Percentiles rank a stretch among this genome's conserved stretches.
These are phyloP conservation scores for Paxillus involutus DNA, from an alignment of 768 basidiomycete genomes.

Conservation along the genomic window DNA sequence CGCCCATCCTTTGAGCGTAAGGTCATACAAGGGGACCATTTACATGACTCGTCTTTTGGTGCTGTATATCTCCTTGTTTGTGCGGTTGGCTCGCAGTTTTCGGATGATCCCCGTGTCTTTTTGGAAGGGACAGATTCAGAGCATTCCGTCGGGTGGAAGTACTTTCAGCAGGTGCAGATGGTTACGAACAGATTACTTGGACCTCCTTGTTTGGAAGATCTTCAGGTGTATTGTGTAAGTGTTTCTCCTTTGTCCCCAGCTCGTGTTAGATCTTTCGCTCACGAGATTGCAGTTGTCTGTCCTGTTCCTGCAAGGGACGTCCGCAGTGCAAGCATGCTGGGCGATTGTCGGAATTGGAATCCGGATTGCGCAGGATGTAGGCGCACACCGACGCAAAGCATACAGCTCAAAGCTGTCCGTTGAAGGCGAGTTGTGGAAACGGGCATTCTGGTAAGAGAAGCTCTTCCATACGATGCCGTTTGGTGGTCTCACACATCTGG, in stretches of 20 bases:
- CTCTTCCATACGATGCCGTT: neutral
- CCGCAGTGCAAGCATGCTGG: slow-evolving; percentile 67
- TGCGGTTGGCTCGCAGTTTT: slow-evolving; percentile 59
- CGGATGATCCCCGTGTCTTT: slow-evolving; percentile 56
- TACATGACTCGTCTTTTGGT: slow-evolving; percentile 51
- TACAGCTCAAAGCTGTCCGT: slow-evolving; percentile 31
- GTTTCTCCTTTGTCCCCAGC: slow-evolving; percentile 1
- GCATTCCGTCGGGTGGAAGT: slow-evolving; percentile 55
- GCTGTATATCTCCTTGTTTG: slow-evolving; percentile 67
- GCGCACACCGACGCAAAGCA: slow-evolving; percentile 47
- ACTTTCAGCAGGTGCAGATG: slow-evolving; percentile 52
- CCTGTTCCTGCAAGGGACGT: slow-evolving; percentile 54
- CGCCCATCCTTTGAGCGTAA: slow-evolving; percentile 62
- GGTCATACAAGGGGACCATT: slow-evolving; percentile 49
- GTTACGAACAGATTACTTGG: slow-evolving; percentile 56
- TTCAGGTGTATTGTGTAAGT: slow-evolving; percentile 67
- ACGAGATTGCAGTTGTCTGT: slow-evolving; percentile 50
- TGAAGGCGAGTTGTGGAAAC: slow-evolving; percentile 64
- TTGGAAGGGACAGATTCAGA: slow-evolving; percentile 36
- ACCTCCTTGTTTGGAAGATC: slow-evolving; percentile 62
- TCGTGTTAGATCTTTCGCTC: slow-evolving; percentile 6
- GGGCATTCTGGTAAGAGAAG: slow-evolving; percentile 43
- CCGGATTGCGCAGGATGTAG: slow-evolving; percentile 58
- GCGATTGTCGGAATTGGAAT: slow-evolving; percentile 61
- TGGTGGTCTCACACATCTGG: neutral